A percentile compares a stretch with the other conserved stretches of the same genome.
These are phyloP conservation scores for Lepidium africanum DNA, from an alignment of 345 rosid genomes.

Conservation along the genomic window DNA sequence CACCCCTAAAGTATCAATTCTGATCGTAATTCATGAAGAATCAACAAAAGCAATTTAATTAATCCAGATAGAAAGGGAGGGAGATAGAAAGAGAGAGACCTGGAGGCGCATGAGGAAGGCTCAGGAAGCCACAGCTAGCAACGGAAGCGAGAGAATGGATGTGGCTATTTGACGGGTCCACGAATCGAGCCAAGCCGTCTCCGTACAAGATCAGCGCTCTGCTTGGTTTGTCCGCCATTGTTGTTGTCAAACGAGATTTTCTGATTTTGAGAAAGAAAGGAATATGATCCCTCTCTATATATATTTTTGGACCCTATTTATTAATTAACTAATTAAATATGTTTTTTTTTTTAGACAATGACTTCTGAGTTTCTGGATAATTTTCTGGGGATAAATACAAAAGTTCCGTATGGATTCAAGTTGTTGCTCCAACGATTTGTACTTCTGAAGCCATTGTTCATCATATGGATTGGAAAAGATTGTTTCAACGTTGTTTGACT, in stretches of 20 bases:
- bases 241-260: constrained; percentile 18
- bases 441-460: too few species aligned
- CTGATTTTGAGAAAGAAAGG: background rate
- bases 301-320: background rate
- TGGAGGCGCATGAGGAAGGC: constrained; percentile 76
- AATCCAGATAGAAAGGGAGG: background rate
- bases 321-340: background rate
- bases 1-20: background rate
- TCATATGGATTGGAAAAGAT: too few species aligned
- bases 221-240: constrained; percentile 97
- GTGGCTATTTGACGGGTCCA: constrained; percentile 42
- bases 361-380: too few species aligned
- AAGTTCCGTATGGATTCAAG: too few species aligned
- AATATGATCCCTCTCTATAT: background rate
- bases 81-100: constrained; percentile 32
- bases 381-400: too few species aligned
- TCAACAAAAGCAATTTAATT: background rate
- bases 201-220: constrained; percentile 67
- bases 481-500: too few species aligned
- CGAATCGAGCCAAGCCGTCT: constrained; percentile 66
- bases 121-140: constrained; percentile 60
- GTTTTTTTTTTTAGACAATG: background rate
- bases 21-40: background rate
- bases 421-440: too few species aligned
- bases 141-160: constrained; percentile 70